A percentile compares a stretch with the other conserved stretches of the same genome.
These are phyloP conservation scores for Annulohypoxylon truncatum DNA, from an alignment of 2,329 filamentous ascomycete genomes.

Conservation along the genomic window DNA sequence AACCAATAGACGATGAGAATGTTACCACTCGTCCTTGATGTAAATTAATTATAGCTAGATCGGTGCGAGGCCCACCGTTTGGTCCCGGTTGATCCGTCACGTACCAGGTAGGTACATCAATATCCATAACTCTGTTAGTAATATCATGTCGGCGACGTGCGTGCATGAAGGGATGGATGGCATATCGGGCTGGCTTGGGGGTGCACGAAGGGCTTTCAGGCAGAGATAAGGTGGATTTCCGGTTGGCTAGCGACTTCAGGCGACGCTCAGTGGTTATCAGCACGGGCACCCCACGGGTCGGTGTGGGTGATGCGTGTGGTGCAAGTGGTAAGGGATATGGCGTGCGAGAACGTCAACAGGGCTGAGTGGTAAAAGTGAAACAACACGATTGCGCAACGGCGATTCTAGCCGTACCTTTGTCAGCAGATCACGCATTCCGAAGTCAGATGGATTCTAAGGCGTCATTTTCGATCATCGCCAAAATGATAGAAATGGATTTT, in stretches of 20 bases:
- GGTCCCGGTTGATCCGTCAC: neutral
- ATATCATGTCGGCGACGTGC: neutral
- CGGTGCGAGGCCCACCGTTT: neutral
- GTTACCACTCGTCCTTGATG: neutral
- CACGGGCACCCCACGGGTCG: too few species aligned
- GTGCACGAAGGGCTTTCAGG: neutral
- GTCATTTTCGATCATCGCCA: constrained; percentile 15
- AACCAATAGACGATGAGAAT: neutral
- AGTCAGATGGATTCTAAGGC: constrained; percentile 30
- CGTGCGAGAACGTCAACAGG: constrained; percentile 37
- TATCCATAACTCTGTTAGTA: too few species aligned
- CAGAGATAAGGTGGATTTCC: neutral
- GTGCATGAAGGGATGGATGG: neutral
- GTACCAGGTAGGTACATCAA: too few species aligned
- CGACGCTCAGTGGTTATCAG: neutral
- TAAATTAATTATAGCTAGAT: neutral
- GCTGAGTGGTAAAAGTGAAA: constrained; percentile 36
- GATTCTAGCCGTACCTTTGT: constrained; percentile 38
- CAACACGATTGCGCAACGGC: constrained; percentile 38
- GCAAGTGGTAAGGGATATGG: constrained; percentile 31
- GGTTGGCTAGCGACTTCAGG: neutral
- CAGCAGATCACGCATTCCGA: constrained; percentile 32
- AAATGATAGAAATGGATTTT: constrained; percentile 15
- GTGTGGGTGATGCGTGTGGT: neutral
- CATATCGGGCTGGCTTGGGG: neutral